Evolutionary conservation across 2,329 filamentous ascomycete genomes (phyloP).

Genomic region (Claviceps quebecensis): DNA sequence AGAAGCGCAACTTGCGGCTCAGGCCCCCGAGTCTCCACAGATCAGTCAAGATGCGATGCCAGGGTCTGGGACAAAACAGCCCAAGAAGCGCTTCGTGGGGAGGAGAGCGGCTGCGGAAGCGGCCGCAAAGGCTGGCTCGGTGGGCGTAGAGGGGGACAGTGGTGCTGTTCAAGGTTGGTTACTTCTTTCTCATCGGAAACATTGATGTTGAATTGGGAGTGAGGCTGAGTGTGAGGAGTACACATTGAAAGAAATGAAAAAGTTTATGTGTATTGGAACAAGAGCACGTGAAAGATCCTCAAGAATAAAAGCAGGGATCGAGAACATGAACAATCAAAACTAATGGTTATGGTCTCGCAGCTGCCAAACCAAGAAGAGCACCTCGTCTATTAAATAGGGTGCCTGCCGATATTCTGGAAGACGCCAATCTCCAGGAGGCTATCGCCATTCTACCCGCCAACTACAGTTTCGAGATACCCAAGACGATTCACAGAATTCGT

Average conservation of each 20-base stretch:
- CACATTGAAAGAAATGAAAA: not conserved
- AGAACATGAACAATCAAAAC: not conserved
- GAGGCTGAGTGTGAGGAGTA: not conserved
- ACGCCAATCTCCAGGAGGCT: slow-evolving; percentile 74
- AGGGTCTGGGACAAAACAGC: slow-evolving; percentile 41
- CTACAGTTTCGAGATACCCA: slow-evolving; percentile 97
- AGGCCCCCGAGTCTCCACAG: slow-evolving; percentile 12
- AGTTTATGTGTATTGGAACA: not conserved
- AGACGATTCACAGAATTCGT: slow-evolving; percentile 90
- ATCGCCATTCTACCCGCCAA: slow-evolving; percentile 82
- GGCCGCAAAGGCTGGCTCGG: slow-evolving; percentile 28
- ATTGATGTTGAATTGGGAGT: not conserved
- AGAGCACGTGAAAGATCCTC: too few species aligned
- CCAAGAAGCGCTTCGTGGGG: slow-evolving; percentile 86
- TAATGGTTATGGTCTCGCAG: slow-evolving; percentile 25
- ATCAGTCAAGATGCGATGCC: slow-evolving; percentile 3
- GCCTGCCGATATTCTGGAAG: slow-evolving; percentile 71
- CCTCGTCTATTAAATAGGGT: slow-evolving; percentile 83
- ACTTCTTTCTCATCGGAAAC: not conserved
- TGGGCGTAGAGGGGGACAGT: slow-evolving; percentile 13
- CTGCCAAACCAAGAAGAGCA: slow-evolving; percentile 55
- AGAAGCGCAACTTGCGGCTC: slow-evolving; percentile 22
- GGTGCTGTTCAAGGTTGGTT: slow-evolving; percentile 37
- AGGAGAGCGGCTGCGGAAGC: slow-evolving; percentile 57
- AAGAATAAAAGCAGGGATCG: too few species aligned